Evolutionary conservation across 345 rosid genomes (phyloP), one percentile per base, ranked within the genome.

Genomic region (Brassica carinata): DNA sequence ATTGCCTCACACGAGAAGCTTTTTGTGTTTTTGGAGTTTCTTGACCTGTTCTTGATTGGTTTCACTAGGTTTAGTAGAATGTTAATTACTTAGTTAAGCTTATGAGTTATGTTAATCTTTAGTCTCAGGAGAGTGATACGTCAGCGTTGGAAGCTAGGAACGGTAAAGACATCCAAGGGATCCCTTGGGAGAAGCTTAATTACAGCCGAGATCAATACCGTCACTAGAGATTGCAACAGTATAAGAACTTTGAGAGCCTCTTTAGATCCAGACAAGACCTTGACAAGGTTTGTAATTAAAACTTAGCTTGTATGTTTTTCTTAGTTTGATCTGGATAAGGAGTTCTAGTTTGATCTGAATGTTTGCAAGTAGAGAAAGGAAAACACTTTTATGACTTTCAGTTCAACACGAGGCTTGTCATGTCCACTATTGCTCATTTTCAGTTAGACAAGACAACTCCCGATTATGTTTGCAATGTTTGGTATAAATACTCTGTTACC

Each of bases 91-190:
- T 51, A 51, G 5, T 30, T 51, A 11, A 63, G 0, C 69, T 64
- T 33, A 31, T 66, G 8, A 58, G 40, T 57, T 55, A 31, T 69
- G 59, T 40, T 69, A 11, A 15, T 38, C 0, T 2, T 61, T 64
- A 64, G 76, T 64, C n/a, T 77, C 84, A 85, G 98, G 84, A 86
- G 99, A 84, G 72, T 70, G 85, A 96, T 79, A 96, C 99, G 0
- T 85, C 97, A 11, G 97, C 99, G 40, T 53, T 79, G 2, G 96
- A 93, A 84, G 97, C 90, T 1, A 91, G 92, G 81, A 88, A 90
- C 57, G 99, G 99, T 5, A 89, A 92, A 83, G 98, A 96, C 76
- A 90, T 93, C 19, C 98, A 93, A 73, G 99, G 98, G 8, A 96
- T 93, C 19, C 94, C 97, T 8, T 96, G 99, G 98, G 97, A 89